Conservation (phyloP, 2,329 filamentous ascomycete species). For the Fusarium subtropicale region DNA sequence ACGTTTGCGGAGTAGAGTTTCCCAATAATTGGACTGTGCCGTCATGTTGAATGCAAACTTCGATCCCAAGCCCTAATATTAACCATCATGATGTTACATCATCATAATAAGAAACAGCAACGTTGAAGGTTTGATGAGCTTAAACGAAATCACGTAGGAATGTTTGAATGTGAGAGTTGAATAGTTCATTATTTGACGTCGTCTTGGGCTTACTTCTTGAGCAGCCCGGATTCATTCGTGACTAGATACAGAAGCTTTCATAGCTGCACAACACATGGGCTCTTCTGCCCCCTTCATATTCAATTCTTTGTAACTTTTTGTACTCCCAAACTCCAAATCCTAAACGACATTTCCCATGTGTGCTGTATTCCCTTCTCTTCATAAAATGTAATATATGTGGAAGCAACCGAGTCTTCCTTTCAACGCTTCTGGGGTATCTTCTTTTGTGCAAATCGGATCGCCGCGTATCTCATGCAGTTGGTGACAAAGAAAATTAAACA, state of each 20-base stretch:
- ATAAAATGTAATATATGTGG: slow-evolving; percentile 32
- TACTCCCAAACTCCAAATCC: slow-evolving; percentile 32
- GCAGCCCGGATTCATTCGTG: slow-evolving; percentile 33
- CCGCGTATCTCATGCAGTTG: slow-evolving; percentile 45
- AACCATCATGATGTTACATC: background rate
- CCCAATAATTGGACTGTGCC: background rate
- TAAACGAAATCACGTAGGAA: background rate
- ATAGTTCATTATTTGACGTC: slow-evolving; percentile 27
- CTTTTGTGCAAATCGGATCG: slow-evolving; percentile 44
- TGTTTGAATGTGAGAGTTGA: background rate
- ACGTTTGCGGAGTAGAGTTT: background rate
- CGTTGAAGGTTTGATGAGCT: background rate
- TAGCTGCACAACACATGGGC: slow-evolving; percentile 35
- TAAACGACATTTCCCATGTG: slow-evolving; percentile 36
- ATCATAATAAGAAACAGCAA: background rate
- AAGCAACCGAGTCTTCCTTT: slow-evolving; percentile 42
- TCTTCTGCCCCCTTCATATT: slow-evolving; percentile 24
- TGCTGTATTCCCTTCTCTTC: slow-evolving; percentile 46
- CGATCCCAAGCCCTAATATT: background rate
- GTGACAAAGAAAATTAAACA: slow-evolving; percentile 33
- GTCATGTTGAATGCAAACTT: background rate
- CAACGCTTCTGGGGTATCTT: slow-evolving; percentile 49
- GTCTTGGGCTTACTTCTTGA: slow-evolving; percentile 35
- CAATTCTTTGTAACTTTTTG: slow-evolving; percentile 30
- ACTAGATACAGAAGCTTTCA: slow-evolving; percentile 37